Conservation (phyloP, 176 grass and related monocot genomes). For the sorghum (Sorghum bicolor) region DNA sequence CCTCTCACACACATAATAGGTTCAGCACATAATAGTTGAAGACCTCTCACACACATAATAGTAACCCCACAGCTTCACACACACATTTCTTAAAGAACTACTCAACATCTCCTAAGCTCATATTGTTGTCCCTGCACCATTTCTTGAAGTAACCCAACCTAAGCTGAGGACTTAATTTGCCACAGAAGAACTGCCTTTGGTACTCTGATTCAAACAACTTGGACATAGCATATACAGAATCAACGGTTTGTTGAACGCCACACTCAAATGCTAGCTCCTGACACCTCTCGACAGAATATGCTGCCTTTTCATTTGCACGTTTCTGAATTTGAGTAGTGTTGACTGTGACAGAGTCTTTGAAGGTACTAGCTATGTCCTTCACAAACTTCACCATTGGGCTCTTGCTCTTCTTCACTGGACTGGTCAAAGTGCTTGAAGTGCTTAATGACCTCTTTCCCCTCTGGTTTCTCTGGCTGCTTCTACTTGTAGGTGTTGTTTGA, state of each 20-base stretch:
- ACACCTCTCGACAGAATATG: not conserved
- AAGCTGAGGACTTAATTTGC: not conserved
- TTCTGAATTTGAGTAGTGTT: not conserved
- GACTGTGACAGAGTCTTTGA: not conserved
- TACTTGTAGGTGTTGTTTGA: not conserved
- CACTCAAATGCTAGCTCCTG: not conserved
- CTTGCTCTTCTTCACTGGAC: not conserved
- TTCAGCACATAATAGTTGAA: not conserved
- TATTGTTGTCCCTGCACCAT: not conserved
- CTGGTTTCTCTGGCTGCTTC: not conserved
- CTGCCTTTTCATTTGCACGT: not conserved
- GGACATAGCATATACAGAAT: too few species aligned
- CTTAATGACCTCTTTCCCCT: not conserved
- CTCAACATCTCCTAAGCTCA: not conserved
- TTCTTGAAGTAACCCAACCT: not conserved
- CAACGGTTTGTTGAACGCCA: not conserved
- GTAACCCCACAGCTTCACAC: not conserved
- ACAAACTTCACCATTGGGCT: not conserved
- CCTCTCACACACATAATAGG: not conserved
- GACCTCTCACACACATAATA: too few species aligned
- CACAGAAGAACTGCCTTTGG: not conserved
- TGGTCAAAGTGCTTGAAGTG: not conserved
- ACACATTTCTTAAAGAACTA: not conserved
- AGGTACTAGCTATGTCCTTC: not conserved
- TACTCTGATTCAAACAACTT: not conserved